Percentiles rank a stretch among this genome's conserved stretches.
phyloP scores from a whole-genome alignment of 805 yeast species.

The Teunomyces funiuensis region DNA sequence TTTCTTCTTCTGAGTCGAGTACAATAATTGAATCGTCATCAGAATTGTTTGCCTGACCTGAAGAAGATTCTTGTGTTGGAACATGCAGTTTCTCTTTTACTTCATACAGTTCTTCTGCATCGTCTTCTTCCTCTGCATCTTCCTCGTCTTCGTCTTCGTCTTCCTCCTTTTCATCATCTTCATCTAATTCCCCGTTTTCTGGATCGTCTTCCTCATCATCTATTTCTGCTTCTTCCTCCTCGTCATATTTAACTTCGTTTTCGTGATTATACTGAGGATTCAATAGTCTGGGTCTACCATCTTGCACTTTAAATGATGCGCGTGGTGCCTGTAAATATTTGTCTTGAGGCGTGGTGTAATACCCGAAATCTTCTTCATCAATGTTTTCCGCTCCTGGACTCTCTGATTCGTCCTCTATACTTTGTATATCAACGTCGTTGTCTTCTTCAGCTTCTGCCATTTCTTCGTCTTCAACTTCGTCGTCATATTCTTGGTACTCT shows the following conservation, averaged over 20 bases:
- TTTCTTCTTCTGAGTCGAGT: background rate
- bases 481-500: conserved; percentile 3
- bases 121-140: background rate
- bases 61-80: background rate
- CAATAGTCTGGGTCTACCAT: conserved; percentile 9
- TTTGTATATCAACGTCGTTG: background rate
- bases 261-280: conserved; percentile 1
- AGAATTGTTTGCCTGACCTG: too few species aligned
- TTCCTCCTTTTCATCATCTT: conserved; percentile 2
- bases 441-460: conserved; percentile 7
- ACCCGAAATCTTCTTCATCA: conserved; percentile 2
- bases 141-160: conserved; percentile 3
- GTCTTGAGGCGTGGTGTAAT: background rate
- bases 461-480: conserved; percentile 6
- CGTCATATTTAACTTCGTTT: conserved; percentile 2
- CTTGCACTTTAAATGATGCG: conserved; percentile 1
- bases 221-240: background rate
- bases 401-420: background rate
- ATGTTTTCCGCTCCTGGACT: background rate
- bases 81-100: too few species aligned
- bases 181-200: background rate
- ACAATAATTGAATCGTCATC: background rate
- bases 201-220: background rate
- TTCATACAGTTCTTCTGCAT: too few species aligned
- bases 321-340: background rate